Evolutionary conservation across 495 filamentous ascomycete genomes (phyloP).

Genomic region (Neurospora sp.): DNA sequence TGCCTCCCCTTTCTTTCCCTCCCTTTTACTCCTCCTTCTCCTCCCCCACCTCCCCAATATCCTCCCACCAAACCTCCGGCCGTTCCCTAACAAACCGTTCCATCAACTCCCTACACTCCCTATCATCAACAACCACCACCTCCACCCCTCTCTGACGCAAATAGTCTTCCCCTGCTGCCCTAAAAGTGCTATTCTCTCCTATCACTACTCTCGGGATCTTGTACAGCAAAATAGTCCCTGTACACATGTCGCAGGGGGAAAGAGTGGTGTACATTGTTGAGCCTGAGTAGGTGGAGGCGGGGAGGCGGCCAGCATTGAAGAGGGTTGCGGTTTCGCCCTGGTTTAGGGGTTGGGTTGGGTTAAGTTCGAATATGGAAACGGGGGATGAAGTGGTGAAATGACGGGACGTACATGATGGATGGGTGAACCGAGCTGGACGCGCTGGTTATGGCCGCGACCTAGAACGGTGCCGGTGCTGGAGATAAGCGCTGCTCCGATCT

Average conservation of each 20-base stretch:
- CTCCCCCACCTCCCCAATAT: background rate
- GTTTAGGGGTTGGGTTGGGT: background rate
- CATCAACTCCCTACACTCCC: conserved; percentile 66
- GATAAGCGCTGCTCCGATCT: conserved; percentile 57
- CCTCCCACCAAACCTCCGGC: conserved; percentile 60
- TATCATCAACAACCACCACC: conserved; percentile 59
- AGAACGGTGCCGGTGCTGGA: conserved; percentile 61
- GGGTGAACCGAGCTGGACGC: conserved; percentile 64
- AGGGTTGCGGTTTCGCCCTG: conserved; percentile 63
- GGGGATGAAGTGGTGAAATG: too few relatives aligned
- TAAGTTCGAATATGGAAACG: background rate
- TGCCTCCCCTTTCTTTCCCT: background rate
- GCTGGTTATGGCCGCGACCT: conserved; percentile 74
- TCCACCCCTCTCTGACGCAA: conserved; percentile 63
- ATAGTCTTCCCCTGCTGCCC: conserved; percentile 59
- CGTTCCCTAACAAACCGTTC: conserved; percentile 64
- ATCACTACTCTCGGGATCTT: conserved; percentile 72
- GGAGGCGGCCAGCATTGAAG: conserved; percentile 67
- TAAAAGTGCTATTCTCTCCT: conserved; percentile 77
- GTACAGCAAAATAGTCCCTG: conserved; percentile 73
- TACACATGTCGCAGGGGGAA: conserved; percentile 82
- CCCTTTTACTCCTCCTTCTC: background rate
- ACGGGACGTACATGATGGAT: conserved; percentile 54
- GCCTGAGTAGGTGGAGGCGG: conserved; percentile 56
- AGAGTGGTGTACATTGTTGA: conserved; percentile 78